Evolutionary conservation across 805 yeast genomes (phyloP).

Genomic region (Citeromyces nyonsensis): DNA sequence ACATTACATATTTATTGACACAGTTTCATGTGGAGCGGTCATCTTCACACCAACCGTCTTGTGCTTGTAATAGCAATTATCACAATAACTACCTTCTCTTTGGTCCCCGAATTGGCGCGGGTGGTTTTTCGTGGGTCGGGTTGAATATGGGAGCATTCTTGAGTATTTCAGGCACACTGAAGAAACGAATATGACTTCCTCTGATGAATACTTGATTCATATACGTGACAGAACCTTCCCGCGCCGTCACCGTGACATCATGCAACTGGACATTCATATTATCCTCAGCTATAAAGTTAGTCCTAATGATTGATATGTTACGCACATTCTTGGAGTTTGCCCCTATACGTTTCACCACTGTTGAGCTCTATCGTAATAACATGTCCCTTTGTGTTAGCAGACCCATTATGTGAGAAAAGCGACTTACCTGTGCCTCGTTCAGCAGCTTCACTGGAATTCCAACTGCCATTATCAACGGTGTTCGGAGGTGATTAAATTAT

Average conservation of each 20-base stretch:
- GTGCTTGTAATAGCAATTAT: too few species aligned
- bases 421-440: constrained; percentile 57
- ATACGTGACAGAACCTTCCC: constrained; percentile 61
- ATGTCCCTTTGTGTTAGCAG: constrained; percentile 43
- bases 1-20: too few species aligned
- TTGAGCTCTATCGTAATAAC: constrained; percentile 66
- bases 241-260: constrained; percentile 67
- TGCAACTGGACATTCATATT: constrained; percentile 83
- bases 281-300: constrained; percentile 38
- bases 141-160: constrained; percentile 82
- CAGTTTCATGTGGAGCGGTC: too few species aligned
- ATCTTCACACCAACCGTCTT: too few species aligned
- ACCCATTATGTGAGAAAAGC: not conserved
- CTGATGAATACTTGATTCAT: constrained; percentile 80
- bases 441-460: constrained; percentile 78
- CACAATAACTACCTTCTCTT: constrained; percentile 17
- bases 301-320: not conserved
- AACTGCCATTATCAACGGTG: constrained; percentile 27
- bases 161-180: constrained; percentile 80
- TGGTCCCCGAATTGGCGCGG: constrained; percentile 59
- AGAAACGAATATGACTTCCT: constrained; percentile 78
- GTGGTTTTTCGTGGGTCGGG: constrained; percentile 35
- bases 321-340: constrained; percentile 60
- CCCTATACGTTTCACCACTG: constrained; percentile 79
- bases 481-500: not conserved